Conservation (phyloP, 139 green algal genomes). For the Chlorella sp. region DNA sequence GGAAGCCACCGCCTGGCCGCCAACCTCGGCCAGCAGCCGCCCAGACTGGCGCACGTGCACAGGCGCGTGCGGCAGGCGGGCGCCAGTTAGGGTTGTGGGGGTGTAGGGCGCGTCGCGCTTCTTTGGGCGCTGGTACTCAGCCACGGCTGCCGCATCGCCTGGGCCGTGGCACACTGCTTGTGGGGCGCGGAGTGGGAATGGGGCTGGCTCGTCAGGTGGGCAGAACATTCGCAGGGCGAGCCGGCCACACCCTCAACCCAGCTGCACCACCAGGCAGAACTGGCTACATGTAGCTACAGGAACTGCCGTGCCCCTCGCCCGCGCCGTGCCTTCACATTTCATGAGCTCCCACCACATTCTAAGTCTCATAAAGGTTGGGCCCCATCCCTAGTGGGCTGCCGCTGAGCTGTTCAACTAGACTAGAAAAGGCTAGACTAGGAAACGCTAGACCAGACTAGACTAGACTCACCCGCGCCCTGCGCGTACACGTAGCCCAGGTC, state of each 20-base stretch:
- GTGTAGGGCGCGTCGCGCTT: constrained; percentile 47
- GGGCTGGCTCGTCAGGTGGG: background rate
- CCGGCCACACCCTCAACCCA: no score
- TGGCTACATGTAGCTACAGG: no score
- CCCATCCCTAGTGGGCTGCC: no score
- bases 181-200: background rate
- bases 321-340: no score
- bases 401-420: no score
- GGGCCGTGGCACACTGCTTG: constrained; percentile 9
- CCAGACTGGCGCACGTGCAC: constrained; percentile 38
- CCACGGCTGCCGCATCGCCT: background rate
- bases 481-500: constrained; percentile 90
- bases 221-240: no score
- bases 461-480: background rate
- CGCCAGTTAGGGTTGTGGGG: constrained; percentile 57
- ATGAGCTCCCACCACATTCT: no score
- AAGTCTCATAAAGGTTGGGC: no score
- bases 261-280: background rate
- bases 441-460: no score
- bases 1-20: background rate
- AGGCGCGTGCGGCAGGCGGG: constrained; percentile 70
- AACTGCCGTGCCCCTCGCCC: no score
- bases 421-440: no score
- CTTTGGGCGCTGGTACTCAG: constrained; percentile 24
- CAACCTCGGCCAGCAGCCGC: background rate